Conservation (phyloP, 352 stramenopile species). For the Phytophthora hybrid region DNA sequence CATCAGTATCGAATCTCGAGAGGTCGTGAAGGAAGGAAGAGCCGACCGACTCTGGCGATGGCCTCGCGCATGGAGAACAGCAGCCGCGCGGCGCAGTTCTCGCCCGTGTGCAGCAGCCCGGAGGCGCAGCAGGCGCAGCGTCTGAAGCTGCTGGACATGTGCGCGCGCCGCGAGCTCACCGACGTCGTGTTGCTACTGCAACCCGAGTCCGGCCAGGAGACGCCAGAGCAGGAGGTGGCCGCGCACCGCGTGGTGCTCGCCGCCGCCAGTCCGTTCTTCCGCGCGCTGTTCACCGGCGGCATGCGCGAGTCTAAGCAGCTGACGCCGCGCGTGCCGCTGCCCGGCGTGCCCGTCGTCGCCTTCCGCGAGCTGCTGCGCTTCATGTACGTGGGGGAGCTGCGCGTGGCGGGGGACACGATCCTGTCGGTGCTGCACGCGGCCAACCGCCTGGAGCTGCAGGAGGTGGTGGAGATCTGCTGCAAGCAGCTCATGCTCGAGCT, state of each 20-base stretch:
- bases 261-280: conserved; percentile 73
- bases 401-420: conserved; percentile 64
- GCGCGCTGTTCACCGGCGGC: conserved; percentile 77
- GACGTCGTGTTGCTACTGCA: conserved; percentile 74
- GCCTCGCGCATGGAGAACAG: conserved; percentile 42
- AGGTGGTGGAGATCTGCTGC: conserved; percentile 79
- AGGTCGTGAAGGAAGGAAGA: conserved; percentile 3
- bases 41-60: conserved; percentile 17
- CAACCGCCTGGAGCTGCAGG: conserved; percentile 74
- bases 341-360: conserved; percentile 52
- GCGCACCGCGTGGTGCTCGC: conserved; percentile 75
- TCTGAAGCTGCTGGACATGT: conserved; percentile 55
- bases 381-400: conserved; percentile 76
- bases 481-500: conserved; percentile 80
- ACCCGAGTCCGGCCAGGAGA: conserved; percentile 23
- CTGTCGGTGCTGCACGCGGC: conserved; percentile 68
- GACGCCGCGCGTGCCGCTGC: conserved; percentile 55
- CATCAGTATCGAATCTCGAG: too few species aligned
- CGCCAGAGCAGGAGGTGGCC: conserved; percentile 31
- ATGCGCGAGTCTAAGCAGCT: conserved; percentile 61
- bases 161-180: conserved; percentile 55
- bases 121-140: conserved; percentile 46
- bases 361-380: conserved; percentile 66
- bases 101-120: conserved; percentile 18
- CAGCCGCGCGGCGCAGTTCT: conserved; percentile 14